A percentile compares a stretch with the other conserved stretches of the same genome.
phyloP scores from a whole-genome alignment of 257 asterid genomes.

The Parsonsia alboflavescens region DNA sequence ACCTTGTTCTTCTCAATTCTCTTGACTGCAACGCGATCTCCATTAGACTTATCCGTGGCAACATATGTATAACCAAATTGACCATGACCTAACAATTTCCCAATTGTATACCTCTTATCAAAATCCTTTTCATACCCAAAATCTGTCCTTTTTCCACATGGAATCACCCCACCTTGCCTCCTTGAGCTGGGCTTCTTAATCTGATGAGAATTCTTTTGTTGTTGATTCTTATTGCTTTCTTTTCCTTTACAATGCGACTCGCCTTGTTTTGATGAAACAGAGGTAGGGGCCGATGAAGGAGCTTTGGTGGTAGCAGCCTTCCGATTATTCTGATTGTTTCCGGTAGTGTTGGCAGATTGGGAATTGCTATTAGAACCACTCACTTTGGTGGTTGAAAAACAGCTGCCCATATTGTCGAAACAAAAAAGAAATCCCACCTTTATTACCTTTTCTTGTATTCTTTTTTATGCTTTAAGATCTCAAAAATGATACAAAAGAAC shows the following conservation, averaged over 20 bases:
- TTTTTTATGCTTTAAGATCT: neutral
- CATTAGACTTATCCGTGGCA: conserved; percentile 75
- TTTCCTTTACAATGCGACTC: conserved; percentile 13
- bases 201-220: conserved; percentile 39
- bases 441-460: neutral
- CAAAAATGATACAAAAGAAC: neutral
- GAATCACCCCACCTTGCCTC: conserved; percentile 57
- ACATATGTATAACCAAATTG: conserved; percentile 97
- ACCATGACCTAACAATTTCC: conserved; percentile 95
- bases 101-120: conserved; percentile 59
- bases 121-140: conserved; percentile 97
- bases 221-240: conserved; percentile 27
- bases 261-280: neutral
- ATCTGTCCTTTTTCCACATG: conserved; percentile 92
- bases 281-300: neutral
- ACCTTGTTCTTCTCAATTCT: conserved; percentile 95
- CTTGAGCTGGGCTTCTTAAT: conserved; percentile 40
- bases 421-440: conserved; percentile 4
- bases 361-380: conserved; percentile 59
- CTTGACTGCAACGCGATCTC: conserved; percentile 98
- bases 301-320: neutral
- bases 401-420: conserved; percentile 56
- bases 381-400: conserved; percentile 63
- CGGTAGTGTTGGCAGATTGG: conserved; percentile 30
- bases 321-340: conserved; percentile 11